Evolutionary conservation across 1,284 basidiomycete genomes (phyloP).

Genomic region (Ustilago trichophora): DNA sequence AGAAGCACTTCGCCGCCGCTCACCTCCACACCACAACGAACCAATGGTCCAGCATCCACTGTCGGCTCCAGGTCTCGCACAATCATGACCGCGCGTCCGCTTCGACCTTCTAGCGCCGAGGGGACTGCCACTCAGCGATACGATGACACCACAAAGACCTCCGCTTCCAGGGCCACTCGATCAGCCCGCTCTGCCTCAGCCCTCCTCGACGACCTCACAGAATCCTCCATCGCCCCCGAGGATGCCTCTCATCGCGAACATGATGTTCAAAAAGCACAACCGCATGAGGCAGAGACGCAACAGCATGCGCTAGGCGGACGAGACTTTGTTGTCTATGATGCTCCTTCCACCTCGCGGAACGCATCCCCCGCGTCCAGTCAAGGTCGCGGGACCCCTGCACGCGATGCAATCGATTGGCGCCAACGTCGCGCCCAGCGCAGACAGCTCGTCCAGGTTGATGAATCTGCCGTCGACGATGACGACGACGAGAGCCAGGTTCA

Average conservation of each 20-base stretch:
- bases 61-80: constrained; percentile 39
- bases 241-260: constrained; percentile 7
- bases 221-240: constrained; percentile 39
- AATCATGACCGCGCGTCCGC: constrained; percentile 36
- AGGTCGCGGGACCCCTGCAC: background rate
- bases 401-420: constrained; percentile 20
- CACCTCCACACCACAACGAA: constrained; percentile 41
- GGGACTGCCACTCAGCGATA: constrained; percentile 12
- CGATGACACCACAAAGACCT: constrained; percentile 35
- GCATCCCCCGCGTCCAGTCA: constrained; percentile 5
- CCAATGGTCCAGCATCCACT: constrained; percentile 31
- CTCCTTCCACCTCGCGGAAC: constrained; percentile 1
- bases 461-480: constrained; percentile 37
- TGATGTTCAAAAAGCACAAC: background rate
- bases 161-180: constrained; percentile 16
- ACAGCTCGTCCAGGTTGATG: constrained; percentile 30
- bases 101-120: constrained; percentile 11
- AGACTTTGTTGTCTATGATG: constrained; percentile 41
- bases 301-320: constrained; percentile 7
- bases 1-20: constrained; percentile 38
- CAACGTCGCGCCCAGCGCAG: constrained; percentile 30
- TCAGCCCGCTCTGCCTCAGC: constrained; percentile 34
- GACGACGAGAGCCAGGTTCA: constrained; percentile 8
- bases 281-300: background rate
- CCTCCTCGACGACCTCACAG: constrained; percentile 41